A percentile compares a stretch with the other conserved stretches of the same genome.
These are phyloP conservation scores for Kingdonia uniflora DNA, from an alignment of 164 flowering plant species.

Conservation along the genomic window DNA sequence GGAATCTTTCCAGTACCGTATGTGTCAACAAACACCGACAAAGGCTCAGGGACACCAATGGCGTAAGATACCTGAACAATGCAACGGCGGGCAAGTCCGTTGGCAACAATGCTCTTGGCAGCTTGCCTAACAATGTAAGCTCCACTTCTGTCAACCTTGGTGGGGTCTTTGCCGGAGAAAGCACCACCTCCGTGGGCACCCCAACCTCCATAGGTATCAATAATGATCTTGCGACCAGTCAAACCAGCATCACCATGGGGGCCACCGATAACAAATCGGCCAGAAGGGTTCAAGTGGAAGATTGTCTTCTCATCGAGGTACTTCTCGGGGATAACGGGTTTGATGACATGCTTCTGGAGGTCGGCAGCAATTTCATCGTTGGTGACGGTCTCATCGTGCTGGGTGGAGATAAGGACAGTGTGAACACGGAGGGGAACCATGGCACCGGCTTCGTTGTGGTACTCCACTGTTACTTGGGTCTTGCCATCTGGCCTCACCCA, in stretches of 20 bases:
- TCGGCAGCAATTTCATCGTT: conserved; percentile 62
- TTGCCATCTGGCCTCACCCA: conserved; percentile 72
- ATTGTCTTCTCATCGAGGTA: conserved; percentile 62
- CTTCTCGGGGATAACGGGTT: conserved; percentile 50
- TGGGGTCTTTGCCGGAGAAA: conserved; percentile 52
- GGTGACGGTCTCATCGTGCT: conserved; percentile 64
- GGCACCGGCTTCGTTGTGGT: conserved; percentile 51
- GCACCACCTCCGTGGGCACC: conserved; percentile 66
- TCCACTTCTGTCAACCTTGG: conserved; percentile 54
- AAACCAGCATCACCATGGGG: conserved; percentile 78
- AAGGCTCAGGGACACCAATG: conserved; percentile 60
- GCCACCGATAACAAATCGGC: conserved; percentile 59
- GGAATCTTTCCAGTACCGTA: conserved; percentile 45
- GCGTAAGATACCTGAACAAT: conserved; percentile 62
- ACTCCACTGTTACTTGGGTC: conserved; percentile 68
- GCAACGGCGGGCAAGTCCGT: conserved; percentile 46
- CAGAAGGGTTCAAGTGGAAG: conserved; percentile 67
- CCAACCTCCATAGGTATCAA: conserved; percentile 68
- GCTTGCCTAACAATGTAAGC: conserved; percentile 61
- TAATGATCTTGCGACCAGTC: conserved; percentile 67
- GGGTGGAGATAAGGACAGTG: conserved; percentile 62
- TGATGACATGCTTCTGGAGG: conserved; percentile 55
- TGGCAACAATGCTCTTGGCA: conserved; percentile 51
- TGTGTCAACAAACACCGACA: conserved; percentile 44
- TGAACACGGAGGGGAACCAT: conserved; percentile 60